Conservation (phyloP, 2,329 filamentous ascomycete species). For the Exophiala aquamarina region DNA sequence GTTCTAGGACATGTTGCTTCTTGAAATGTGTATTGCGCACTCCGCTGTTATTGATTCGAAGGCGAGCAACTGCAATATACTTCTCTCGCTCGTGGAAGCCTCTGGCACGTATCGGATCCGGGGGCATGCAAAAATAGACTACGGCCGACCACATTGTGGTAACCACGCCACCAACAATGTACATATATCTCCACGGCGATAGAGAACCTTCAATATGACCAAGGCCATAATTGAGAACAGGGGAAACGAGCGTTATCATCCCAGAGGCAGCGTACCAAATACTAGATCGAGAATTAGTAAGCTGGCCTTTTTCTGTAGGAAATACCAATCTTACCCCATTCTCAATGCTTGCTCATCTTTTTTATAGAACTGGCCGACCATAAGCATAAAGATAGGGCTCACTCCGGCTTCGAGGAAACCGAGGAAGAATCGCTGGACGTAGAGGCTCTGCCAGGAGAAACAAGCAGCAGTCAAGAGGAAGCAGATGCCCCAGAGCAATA, state of each 20-base stretch:
- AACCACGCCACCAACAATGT: constrained; percentile 62
- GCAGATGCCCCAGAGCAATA: constrained; percentile 64
- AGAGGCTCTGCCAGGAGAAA: constrained; percentile 62
- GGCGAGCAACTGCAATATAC: constrained; percentile 62
- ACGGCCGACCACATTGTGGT: constrained; percentile 60
- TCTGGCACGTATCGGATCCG: constrained; percentile 66
- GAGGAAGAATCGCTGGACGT: constrained; percentile 64
- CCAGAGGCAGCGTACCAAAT: constrained; percentile 36
- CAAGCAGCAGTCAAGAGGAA: constrained; percentile 70
- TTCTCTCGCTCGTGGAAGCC: constrained; percentile 64
- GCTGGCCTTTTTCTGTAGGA: neutral
- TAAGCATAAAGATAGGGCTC: constrained; percentile 65
- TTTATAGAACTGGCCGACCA: constrained; percentile 62
- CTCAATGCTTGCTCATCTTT: constrained; percentile 63
- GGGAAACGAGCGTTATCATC: constrained; percentile 47
- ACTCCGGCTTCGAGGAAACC: constrained; percentile 63
- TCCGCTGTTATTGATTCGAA: constrained; percentile 63
- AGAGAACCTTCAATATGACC: constrained; percentile 59
- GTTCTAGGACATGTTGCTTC: constrained; percentile 56
- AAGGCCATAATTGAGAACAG: constrained; percentile 65
- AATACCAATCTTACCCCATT: constrained; percentile 44
- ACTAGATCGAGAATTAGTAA: neutral
- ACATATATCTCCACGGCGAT: constrained; percentile 68
- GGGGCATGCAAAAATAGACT: constrained; percentile 62
- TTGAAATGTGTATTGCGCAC: constrained; percentile 63